Base-by-base conservation (phyloP, 192 early-diverging fungal genomes). In the Phlyctochytrium planicorne region DNA sequence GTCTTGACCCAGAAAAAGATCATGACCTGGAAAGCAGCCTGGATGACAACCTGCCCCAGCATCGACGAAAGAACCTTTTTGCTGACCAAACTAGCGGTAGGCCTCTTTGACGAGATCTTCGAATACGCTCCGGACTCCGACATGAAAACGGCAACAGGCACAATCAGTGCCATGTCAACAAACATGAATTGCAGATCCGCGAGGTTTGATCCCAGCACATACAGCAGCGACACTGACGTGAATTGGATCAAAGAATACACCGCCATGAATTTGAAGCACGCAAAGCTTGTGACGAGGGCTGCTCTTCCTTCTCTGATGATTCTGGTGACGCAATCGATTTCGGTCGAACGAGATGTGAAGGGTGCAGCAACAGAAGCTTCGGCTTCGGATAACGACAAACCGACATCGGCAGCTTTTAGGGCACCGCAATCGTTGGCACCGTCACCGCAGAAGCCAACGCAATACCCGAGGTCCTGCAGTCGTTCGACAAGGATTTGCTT, bases 251-350 rank as follows among this genome's bases (percentile, higher is more conserved):
- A 84, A 60, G 89, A 91, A 76, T 99, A 98, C 34, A 97, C 78
- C 1, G 96, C 95, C 94, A 99, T 97, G 75, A 91, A 99, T 82
- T 99, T 96, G 89, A 98, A 98, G 80, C 94, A 97, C 70, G 89
- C 91, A 75, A 99, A 99, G 68, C 90, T 93, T 4, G 98, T 99
- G 40, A 97, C 95, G 53, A 99, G 82, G 6, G 98, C 94, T 0
- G 93, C 94, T 3, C 98, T 81, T 27, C 98, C 98, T 67, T 99
- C 95, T 60, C 91, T 87, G 61, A 85, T 75, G 14, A 97, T 90
- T 59, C 91, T 87, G 47, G 96, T 82, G 2, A 99, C 94, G 68
- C 98, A 99, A 52, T 84, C 83, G 34, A 99, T 93, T 61, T 97
- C 93, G 34, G 87, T 94, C 14, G 85, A 89, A 52, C 87, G 86